Base-by-base conservation (phyloP, 2,329 filamentous ascomycete genomes). In the Pseudogymnoascus sp. region DNA sequence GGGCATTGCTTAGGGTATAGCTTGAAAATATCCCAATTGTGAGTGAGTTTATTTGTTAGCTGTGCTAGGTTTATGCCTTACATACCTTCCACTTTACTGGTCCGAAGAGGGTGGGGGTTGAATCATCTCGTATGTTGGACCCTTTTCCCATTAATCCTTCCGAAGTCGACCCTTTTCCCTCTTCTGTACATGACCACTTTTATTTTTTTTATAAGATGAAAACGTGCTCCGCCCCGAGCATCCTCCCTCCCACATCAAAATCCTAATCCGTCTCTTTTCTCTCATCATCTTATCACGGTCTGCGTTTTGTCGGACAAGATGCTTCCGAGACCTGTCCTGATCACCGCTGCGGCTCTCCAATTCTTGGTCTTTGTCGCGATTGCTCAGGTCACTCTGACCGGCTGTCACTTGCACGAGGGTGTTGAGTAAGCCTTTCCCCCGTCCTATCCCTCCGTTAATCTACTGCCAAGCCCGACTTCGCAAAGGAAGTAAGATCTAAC, bases 331-430 rank as follows among this genome's bases (percentile, higher is more conserved):
- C 44, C 23, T 3, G 7, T 29, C 13, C n/a, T 29, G 11, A 29
- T 53, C 44, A 10, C 31, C 4, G 56, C 31, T 7, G 35, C 17
- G 56, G 29, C 37, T 31, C 9, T 60, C 7, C 31, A 60, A 26
- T 35, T 21, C 56, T 60, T 60, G 31, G 56, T 15, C 21, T 4
- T 38, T 17, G 17, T 56, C 33, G 33, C 23, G 37, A n/a, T 46
- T 29, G 56, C 35, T 63, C 66, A 40, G 61, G 23, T 63, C 13
- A 72, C 67, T 19, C 66, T 71, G 26, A 69, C 70, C 1, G 72
- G 69, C 44, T 75, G 74, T 60, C 73, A 75, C 63, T 68, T 61
- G 6, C 73, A 74, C 65, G 70, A 68, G 21, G 66, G 65, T 29
- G 67, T 72, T 46, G 70, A 74, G 68, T 74, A 68, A 44, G 67